Conservation (phyloP, 164 flowering plant genomes). For the Chloranthus sessilifolius region DNA sequence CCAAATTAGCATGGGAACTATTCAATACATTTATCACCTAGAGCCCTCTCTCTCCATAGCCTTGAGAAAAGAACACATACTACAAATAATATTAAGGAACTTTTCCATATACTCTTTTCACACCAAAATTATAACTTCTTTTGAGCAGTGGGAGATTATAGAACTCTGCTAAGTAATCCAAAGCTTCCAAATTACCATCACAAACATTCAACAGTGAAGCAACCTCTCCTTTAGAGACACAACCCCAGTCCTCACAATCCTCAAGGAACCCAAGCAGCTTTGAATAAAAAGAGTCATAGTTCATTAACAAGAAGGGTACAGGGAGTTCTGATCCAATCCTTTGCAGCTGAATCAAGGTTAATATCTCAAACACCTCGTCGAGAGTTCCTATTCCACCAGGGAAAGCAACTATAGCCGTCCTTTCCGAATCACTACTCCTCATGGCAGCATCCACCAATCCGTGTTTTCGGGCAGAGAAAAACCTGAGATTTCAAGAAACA, state of each 20-base stretch:
- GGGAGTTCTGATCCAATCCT: constrained; percentile 79
- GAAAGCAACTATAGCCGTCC: constrained; percentile 75
- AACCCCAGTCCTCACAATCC: constrained; percentile 64
- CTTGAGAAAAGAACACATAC: too few species aligned
- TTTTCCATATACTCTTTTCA: constrained; percentile 8
- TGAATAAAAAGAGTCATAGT: constrained; percentile 78
- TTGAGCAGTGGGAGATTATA: constrained; percentile 28
- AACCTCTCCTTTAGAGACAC: constrained; percentile 63
- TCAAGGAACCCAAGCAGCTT: constrained; percentile 71
- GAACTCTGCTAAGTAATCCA: constrained; percentile 58
- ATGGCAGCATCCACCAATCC: constrained; percentile 89
- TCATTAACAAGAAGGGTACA: constrained; percentile 83
- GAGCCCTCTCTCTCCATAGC: too few species aligned
- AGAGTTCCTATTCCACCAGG: constrained; percentile 96
- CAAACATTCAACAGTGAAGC: constrained; percentile 74
- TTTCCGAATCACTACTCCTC: constrained; percentile 45
- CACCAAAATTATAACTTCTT: constrained; percentile 10
- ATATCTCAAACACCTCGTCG: constrained; percentile 83
- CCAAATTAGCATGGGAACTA: too few species aligned
- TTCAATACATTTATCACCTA: too few species aligned
- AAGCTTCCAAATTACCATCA: constrained; percentile 58
- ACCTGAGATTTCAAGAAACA: constrained; percentile 32
- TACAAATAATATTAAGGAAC: too few species aligned
- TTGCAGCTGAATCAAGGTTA: constrained; percentile 74
- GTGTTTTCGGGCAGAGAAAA: constrained; percentile 95